Base-by-base conservation (phyloP, 1,284 basidiomycete genomes). In the Cryptococcus sp. region DNA sequence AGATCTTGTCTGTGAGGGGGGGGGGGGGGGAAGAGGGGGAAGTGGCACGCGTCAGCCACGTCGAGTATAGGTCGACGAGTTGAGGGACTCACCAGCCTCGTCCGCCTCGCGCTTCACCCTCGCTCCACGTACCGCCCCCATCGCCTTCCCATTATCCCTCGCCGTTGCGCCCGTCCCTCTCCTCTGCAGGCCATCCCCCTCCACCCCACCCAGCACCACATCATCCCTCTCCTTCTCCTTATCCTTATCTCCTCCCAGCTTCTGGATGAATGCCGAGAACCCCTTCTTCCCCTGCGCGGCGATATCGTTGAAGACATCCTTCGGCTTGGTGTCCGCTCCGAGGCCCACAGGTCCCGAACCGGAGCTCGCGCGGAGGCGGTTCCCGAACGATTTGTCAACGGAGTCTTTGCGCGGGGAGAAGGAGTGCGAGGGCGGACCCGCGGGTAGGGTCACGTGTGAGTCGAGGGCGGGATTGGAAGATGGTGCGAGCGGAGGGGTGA, bases 81-180 rank as follows among this genome's bases (percentile, higher is more conserved):
- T 5, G 28, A 5, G 4, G 28, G 28, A 76, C 82, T 65, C 55
- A 89, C 89, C 88, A 51, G 93, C 91, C 73, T 95, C 91, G 49
- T 95, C 93, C 2, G 89, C 87, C 64, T 96, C 93, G 50, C 92
- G 81, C 78, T 92, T 94, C 11, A 87, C 83, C 54, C 87, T 86
- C 36, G 90, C 87, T 36, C 83, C 82, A 56, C 86, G 83, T 61
- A 91, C 78, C 1, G 88, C 65, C 28, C 59, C 84, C 21, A 55
- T 21, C 12, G 56, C 59, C 56, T 64, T 66, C 24, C 60, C 57
- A 4, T 54, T 54, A 15, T 50, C 52, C 24, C 51, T 59, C 40
- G 60, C 64, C 28, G 47, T 56, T 21, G 36, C 43, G 50, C 46
- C 52, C 13, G 55, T 67, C 28, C 48, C 53, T 48, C 53, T 58